Percentiles rank a stretch among this genome's conserved stretches.
These are phyloP conservation scores for Waltergamsia citrina DNA, from an alignment of 2,329 filamentous ascomycete species.

Conservation along the genomic window DNA sequence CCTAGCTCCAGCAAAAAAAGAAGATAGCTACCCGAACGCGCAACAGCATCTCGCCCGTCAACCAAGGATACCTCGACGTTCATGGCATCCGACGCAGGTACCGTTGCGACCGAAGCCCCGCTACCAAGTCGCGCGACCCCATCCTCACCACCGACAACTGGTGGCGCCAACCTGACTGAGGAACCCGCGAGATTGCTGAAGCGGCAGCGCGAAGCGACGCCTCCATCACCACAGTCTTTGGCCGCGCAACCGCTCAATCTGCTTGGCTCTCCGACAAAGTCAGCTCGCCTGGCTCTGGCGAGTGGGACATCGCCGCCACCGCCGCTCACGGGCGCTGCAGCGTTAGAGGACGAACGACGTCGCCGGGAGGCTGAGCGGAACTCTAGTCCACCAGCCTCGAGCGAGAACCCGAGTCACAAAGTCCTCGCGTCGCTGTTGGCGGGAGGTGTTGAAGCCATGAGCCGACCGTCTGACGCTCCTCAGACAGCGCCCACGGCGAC, in stretches of 20 bases:
- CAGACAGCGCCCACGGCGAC: conserved; percentile 30
- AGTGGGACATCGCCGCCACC: conserved; percentile 30
- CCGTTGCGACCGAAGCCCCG: conserved; percentile 42
- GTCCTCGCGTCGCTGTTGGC: conserved; percentile 45
- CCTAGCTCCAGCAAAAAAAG: conserved; percentile 2
- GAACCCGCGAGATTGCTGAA: conserved; percentile 30
- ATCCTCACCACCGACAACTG: conserved; percentile 17
- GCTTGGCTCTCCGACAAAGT: conserved; percentile 42
- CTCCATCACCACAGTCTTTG: conserved; percentile 22
- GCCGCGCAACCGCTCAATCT: conserved; percentile 18
- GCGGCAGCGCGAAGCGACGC: conserved; percentile 37
- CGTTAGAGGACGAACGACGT: conserved; percentile 42
- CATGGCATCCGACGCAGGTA: conserved; percentile 47
- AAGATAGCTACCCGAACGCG: conserved; percentile 1
- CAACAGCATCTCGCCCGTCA: conserved; percentile 1
- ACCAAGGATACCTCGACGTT: conserved; percentile 6
- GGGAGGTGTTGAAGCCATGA: conserved; percentile 41
- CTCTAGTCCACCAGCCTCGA: conserved; percentile 31
- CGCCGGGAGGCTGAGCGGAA: conserved; percentile 31
- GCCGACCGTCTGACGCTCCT: conserved; percentile 45
- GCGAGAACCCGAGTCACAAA: conserved; percentile 44
- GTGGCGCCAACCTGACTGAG: conserved; percentile 29
- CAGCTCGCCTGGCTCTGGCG: conserved; percentile 37
- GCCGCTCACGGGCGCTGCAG: conserved; percentile 42
- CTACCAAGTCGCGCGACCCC: conserved; percentile 24